Evolutionary conservation across 2,329 filamentous ascomycete genomes (phyloP).

Genomic region (Penicillium sp.): DNA sequence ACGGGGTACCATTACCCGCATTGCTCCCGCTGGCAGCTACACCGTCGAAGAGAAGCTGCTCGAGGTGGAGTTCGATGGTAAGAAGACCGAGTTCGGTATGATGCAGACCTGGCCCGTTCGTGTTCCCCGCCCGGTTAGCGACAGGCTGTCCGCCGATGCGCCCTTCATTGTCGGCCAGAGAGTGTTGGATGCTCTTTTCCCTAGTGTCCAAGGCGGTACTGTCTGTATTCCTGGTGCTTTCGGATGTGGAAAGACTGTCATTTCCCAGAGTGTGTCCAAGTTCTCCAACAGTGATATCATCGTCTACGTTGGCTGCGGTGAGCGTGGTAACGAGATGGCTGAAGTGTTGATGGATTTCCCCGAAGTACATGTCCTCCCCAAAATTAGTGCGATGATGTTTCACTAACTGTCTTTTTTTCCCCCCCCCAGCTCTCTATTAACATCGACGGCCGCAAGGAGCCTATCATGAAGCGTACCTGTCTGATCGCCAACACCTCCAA

Average conservation of each 20-base stretch:
- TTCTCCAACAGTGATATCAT: slow-evolving; percentile 99
- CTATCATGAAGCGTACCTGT: slow-evolving; percentile 99
- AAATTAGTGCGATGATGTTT: background rate
- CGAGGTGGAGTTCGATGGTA: slow-evolving; percentile 95
- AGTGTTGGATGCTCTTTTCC: slow-evolving; percentile 94
- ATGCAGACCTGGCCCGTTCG: slow-evolving; percentile 99
- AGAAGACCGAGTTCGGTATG: slow-evolving; percentile 92
- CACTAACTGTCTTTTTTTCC: slow-evolving; percentile 16
- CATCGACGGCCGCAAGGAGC: slow-evolving; percentile 89
- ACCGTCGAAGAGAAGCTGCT: slow-evolving; percentile 92
- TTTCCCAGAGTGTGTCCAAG: slow-evolving; percentile 97
- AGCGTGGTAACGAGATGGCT: slow-evolving; percentile 99
- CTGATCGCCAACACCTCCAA: slow-evolving; percentile 99
- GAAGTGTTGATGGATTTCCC: slow-evolving; percentile 99
- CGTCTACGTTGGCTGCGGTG: slow-evolving; percentile 90
- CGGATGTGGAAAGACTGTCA: slow-evolving; percentile 98
- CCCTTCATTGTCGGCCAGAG: slow-evolving; percentile 96
- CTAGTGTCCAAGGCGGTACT: slow-evolving; percentile 93
- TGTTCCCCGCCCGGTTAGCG: slow-evolving; percentile 85
- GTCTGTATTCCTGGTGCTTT: slow-evolving; percentile 98
- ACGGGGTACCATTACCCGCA: slow-evolving; percentile 86
- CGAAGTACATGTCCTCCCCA: slow-evolving; percentile 53
- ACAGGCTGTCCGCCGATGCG: slow-evolving; percentile 84
- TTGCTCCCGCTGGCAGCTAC: slow-evolving; percentile 85
- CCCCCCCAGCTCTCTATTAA: slow-evolving; percentile 75